Evolutionary conservation across 371 early-diverging fungal genomes (phyloP).

Genomic region (Nematocida ausubeli): DNA sequence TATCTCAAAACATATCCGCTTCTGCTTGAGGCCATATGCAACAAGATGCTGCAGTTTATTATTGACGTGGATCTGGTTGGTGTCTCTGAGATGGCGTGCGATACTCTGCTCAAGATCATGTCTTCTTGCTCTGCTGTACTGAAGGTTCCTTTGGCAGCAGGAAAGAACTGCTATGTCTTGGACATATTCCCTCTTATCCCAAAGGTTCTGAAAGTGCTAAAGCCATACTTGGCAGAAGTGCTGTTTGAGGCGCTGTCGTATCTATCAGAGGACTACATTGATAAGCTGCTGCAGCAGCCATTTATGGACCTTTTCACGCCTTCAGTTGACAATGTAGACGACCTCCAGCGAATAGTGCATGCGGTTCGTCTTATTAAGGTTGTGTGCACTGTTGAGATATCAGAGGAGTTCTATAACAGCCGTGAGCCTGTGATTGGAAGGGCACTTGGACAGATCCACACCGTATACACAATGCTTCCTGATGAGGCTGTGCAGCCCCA

Average conservation of each 20-base stretch:
- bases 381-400: conserved; percentile 12
- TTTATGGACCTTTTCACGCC: neutral
- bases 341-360: neutral
- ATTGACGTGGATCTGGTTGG: conserved; percentile 91
- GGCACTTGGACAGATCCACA: neutral
- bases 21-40: conserved; percentile 96
- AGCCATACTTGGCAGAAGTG: conserved; percentile 22
- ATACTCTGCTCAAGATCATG: conserved; percentile 90
- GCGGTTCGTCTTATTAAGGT: conserved; percentile 18
- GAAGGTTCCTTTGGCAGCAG: neutral
- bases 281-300: conserved; percentile 4
- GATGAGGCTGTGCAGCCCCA: neutral
- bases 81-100: conserved; percentile 99
- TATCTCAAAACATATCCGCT: conserved; percentile 96
- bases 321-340: neutral
- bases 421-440: neutral
- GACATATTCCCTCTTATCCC: conserved; percentile 12
- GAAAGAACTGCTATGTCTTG: neutral
- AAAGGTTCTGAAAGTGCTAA: neutral
- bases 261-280: neutral
- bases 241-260: conserved; percentile 31
- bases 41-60: conserved; percentile 99
- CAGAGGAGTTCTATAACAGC: neutral
- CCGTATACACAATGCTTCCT: neutral
- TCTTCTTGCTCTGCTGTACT: neutral